Evolutionary conservation across 805 yeast genomes (phyloP).

Genomic region (Candida morakotiae): DNA sequence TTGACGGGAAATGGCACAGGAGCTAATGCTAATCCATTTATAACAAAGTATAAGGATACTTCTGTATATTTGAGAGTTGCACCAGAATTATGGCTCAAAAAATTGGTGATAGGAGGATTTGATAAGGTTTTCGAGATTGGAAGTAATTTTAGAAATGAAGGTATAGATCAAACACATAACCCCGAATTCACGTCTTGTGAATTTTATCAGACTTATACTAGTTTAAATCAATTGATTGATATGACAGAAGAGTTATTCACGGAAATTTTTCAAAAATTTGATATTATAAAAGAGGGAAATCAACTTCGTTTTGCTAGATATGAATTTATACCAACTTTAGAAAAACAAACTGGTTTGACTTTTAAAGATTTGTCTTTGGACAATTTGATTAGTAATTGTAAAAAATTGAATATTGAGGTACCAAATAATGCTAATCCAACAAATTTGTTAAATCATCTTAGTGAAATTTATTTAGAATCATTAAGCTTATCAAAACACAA

Average conservation of each 20-base stretch:
- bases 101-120: slow-evolving; percentile 77
- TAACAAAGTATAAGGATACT: slow-evolving; percentile 43
- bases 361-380: slow-evolving; percentile 48
- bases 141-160: slow-evolving; percentile 83
- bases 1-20: slow-evolving; percentile 74
- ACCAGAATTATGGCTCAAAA: slow-evolving; percentile 92
- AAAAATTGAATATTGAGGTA: slow-evolving; percentile 27
- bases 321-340: slow-evolving; percentile 69
- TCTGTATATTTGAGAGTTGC: slow-evolving; percentile 74
- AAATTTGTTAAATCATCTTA: slow-evolving; percentile 61
- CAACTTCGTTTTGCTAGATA: slow-evolving; percentile 22
- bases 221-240: slow-evolving; percentile 60
- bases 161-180: slow-evolving; percentile 87
- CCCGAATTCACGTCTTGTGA: slow-evolving; percentile 93
- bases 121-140: slow-evolving; percentile 88
- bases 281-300: background rate
- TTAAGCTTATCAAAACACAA: slow-evolving; percentile 32
- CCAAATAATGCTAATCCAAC: slow-evolving; percentile 47
- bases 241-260: slow-evolving; percentile 58
- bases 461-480: slow-evolving; percentile 62
- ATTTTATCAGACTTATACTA: slow-evolving; percentile 72
- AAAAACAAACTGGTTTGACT: slow-evolving; percentile 42
- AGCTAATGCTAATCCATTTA: slow-evolving; percentile 88
- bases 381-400: slow-evolving; percentile 38
- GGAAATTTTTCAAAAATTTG: slow-evolving; percentile 31